phyloP scores from a whole-genome alignment of 2,329 filamentous ascomycete species.

The Diaporthe vaccinii region DNA sequence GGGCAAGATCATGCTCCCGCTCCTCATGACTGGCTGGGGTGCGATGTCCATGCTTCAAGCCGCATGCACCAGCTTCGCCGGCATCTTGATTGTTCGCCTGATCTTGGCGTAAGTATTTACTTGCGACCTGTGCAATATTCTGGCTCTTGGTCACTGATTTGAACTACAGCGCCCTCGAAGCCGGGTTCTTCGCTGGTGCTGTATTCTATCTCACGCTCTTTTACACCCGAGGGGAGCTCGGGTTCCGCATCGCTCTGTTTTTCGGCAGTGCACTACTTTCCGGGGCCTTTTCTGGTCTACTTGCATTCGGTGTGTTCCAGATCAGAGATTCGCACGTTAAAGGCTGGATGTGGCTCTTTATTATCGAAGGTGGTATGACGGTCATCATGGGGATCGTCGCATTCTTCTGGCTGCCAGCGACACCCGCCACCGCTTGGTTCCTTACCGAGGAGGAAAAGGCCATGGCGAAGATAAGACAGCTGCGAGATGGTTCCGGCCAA shows the following conservation, averaged over 20 bases:
- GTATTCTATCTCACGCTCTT: constrained; percentile 69
- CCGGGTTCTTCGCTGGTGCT: constrained; percentile 67
- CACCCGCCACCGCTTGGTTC: constrained; percentile 58
- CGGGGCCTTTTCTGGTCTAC: constrained; percentile 38
- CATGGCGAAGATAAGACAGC: constrained; percentile 58
- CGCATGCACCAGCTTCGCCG: constrained; percentile 61
- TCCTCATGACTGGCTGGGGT: constrained; percentile 63
- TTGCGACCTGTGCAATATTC: not conserved
- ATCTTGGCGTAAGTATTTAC: constrained; percentile 53
- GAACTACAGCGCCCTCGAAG: constrained; percentile 53
- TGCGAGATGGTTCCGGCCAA: constrained; percentile 59
- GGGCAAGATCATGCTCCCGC: constrained; percentile 47
- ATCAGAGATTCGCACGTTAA: constrained; percentile 31
- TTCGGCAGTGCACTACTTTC: constrained; percentile 39
- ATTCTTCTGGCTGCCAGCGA: constrained; percentile 38
- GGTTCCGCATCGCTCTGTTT: constrained; percentile 40
- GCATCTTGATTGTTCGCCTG: constrained; percentile 64
- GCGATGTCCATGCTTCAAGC: constrained; percentile 62
- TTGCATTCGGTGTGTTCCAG: constrained; percentile 40
- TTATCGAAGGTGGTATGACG: constrained; percentile 40
- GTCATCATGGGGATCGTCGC: constrained; percentile 35
- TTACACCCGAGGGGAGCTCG: constrained; percentile 54
- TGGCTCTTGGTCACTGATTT: not conserved
- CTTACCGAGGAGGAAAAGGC: constrained; percentile 59
- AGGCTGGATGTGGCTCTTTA: constrained; percentile 42